phyloP scores from a whole-genome alignment of 495 filamentous ascomycete genomes.

The Pseudomonodictys pantanalensis region DNA sequence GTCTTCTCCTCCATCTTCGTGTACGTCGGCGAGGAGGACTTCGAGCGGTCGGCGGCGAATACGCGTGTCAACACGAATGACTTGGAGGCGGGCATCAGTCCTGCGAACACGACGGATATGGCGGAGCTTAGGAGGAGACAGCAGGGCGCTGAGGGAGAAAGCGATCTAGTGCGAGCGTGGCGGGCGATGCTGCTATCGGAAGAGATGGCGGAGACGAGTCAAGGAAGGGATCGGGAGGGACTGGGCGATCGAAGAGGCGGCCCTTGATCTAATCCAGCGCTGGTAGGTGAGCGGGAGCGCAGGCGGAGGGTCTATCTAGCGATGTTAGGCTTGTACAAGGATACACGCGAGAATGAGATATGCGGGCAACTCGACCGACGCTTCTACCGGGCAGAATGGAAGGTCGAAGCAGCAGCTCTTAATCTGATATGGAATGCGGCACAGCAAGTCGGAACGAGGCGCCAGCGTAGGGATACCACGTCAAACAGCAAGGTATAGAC shows the following conservation, averaged over 20 bases:
- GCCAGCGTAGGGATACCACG: too few relatives aligned
- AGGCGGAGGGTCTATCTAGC: neutral
- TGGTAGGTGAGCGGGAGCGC: neutral
- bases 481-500: too few relatives aligned
- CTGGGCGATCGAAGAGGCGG: neutral
- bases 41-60: slow-evolving; percentile 14
- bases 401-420: too few relatives aligned
- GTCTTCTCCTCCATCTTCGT: slow-evolving; percentile 22
- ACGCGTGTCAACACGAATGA: slow-evolving; percentile 4
- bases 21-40: slow-evolving; percentile 25
- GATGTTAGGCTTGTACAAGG: neutral
- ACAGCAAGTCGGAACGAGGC: too few relatives aligned
- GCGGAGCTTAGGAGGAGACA: neutral
- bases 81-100: neutral
- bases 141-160: neutral
- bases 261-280: neutral
- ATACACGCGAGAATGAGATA: too few relatives aligned
- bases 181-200: neutral
- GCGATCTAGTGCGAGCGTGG: neutral
- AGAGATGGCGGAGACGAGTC: neutral
- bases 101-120: neutral
- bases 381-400: too few relatives aligned
- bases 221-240: neutral
- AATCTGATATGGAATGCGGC: too few relatives aligned
- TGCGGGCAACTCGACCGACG: too few relatives aligned